Base-by-base conservation (phyloP, 345 rosid genomes). In the Viola odorata region DNA sequence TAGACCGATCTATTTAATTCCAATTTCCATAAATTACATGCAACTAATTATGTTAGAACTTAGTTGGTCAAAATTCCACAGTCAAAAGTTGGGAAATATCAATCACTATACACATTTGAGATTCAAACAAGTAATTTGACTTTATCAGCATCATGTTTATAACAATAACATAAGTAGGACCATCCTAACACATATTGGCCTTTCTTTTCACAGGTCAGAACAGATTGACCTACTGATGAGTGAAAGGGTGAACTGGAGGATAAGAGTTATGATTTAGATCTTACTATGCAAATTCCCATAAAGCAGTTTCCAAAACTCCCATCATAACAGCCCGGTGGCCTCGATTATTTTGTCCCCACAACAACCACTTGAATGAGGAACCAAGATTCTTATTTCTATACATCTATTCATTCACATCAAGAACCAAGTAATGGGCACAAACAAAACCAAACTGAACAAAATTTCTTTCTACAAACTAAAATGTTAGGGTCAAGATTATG, bases 1-100 rank as follows among this genome's bases (percentile, higher is more conserved):
- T 53, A 61, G 52, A 52, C 41, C 44, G 45, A 63, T 48, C 37
- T 16, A 57, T 50, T 45, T 14, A 32, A 37, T 69, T 47, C 44
- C 61, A 15, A 50, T 37, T 51, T 7, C 49, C 41, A 16, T 40
- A 17, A 10, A 51, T 37, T 32, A 69, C 48, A 61, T 16, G 16
- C 53, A 62, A 51, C 52, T 60, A 41, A 50, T 37, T 48, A 41
- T 6, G 11, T 41, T 9, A 47, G 8, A 53, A 51, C 48, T 23
- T 13, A 15, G 14, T 3, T 52, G 38, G 14, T 14, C 45, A 14
- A 39, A 50, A 40, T 17, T 52, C 51, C 23, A 53, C 58, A 41
- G 32, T 49, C 32, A 23, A 23, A 23, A 23, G 32, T 49, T 37
- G 9, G 45, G 8, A 49, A 49, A 36, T 5, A 61, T 38, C n/a